phyloP scores from a whole-genome alignment of 2,329 filamentous ascomycete species.

The Drechslerella coelobrocha region DNA sequence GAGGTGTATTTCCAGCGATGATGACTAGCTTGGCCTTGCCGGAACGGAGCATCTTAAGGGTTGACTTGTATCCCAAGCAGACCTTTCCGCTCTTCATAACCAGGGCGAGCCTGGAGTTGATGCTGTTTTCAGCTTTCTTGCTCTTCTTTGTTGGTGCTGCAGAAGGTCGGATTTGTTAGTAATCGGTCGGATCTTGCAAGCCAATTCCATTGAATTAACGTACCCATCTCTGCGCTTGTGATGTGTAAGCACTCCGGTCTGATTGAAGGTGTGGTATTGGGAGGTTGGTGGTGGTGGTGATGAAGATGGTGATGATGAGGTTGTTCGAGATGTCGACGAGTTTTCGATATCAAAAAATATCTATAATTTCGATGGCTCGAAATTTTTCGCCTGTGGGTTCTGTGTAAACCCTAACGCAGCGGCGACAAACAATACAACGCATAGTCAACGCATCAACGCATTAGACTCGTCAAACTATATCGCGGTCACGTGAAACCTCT shows the following conservation, averaged over 20 bases:
- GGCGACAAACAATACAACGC: slow-evolving; percentile 25
- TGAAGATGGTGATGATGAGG: slow-evolving; percentile 39
- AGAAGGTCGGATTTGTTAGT: slow-evolving; percentile 61
- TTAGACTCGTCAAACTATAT: neutral
- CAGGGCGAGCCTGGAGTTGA: slow-evolving; percentile 73
- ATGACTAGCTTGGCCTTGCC: slow-evolving; percentile 99
- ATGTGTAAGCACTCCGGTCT: slow-evolving; percentile 53
- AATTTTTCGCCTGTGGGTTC: slow-evolving; percentile 15
- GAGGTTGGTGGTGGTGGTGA: slow-evolving; percentile 26
- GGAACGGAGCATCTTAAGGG: slow-evolving; percentile 85
- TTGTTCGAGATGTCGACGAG: slow-evolving; percentile 13
- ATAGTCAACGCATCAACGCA: neutral
- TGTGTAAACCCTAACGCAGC: slow-evolving; percentile 47
- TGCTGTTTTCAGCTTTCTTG: slow-evolving; percentile 86
- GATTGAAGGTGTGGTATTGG: slow-evolving; percentile 27
- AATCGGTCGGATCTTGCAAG: neutral
- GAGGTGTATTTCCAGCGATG: slow-evolving; percentile 88
- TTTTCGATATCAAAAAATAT: slow-evolving; percentile 16
- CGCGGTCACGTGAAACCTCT: neutral
- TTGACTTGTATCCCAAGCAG: slow-evolving; percentile 82
- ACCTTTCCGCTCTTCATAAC: slow-evolving; percentile 68
- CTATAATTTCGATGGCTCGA: slow-evolving; percentile 25
- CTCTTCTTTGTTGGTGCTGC: slow-evolving; percentile 73
- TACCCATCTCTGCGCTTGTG: slow-evolving; percentile 55
- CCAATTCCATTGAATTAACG: neutral